phyloP scores from a whole-genome alignment of 805 yeast species.

The Saccharomycopsis synnaedendra region DNA sequence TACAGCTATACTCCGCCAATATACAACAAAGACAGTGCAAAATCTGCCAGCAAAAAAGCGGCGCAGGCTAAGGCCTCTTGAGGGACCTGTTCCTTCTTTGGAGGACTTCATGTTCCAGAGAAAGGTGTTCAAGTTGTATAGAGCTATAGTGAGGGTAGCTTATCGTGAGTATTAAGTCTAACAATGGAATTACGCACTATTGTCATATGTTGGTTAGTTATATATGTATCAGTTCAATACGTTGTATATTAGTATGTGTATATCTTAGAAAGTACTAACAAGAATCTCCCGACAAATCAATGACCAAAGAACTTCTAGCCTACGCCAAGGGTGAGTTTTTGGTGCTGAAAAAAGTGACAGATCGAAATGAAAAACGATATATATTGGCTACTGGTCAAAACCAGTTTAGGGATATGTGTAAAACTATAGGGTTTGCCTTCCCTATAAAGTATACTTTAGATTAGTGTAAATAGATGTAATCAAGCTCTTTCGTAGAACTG shows the following conservation, averaged over 20 bases:
- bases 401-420: conserved; percentile 23
- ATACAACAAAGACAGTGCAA: too few relatives aligned
- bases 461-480: not conserved
- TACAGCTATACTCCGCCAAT: too few relatives aligned
- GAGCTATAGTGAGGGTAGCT: conserved; percentile 23
- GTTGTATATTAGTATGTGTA: too few relatives aligned
- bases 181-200: not conserved
- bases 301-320: conserved; percentile 19
- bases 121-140: conserved; percentile 22
- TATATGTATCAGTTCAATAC: not conserved
- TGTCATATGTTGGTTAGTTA: not conserved
- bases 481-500: not conserved
- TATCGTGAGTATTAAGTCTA: conserved; percentile 18
- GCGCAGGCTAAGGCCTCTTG: not conserved
- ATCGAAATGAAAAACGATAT: conserved; percentile 20
- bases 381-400: conserved; percentile 24
- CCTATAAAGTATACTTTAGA: conserved; percentile 15
- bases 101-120: conserved; percentile 22
- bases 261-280: not conserved
- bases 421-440: conserved; percentile 22
- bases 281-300: conserved; percentile 19
- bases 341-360: conserved; percentile 19
- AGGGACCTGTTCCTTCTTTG: conserved; percentile 5
- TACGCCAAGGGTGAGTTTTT: conserved; percentile 25
- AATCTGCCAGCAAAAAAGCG: not conserved